phyloP scores from a whole-genome alignment of 495 filamentous ascomycete genomes.

The Polyplosphaeria fusca region DNA sequence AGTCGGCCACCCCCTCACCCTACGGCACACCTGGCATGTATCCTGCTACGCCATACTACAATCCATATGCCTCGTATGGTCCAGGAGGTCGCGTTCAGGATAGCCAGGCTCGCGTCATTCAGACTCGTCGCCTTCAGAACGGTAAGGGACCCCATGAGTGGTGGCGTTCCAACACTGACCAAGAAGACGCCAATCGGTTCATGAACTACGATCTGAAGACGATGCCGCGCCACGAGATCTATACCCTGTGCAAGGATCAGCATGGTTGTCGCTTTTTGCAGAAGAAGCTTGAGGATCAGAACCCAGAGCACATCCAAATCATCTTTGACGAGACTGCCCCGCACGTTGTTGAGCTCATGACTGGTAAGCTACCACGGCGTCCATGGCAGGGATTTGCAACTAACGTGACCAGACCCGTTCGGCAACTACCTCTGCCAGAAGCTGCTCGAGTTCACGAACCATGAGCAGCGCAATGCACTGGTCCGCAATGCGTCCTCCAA shows the following conservation, averaged over 20 bases:
- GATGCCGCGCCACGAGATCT: conserved; percentile 69
- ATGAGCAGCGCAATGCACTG: conserved; percentile 88
- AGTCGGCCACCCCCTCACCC: conserved; percentile 11
- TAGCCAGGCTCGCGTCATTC: conserved; percentile 67
- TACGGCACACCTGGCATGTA: conserved; percentile 35
- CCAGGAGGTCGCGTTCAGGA: conserved; percentile 48
- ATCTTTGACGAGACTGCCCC: conserved; percentile 90
- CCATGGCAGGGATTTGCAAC: not conserved
- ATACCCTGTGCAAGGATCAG: conserved; percentile 90
- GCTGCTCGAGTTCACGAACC: conserved; percentile 84
- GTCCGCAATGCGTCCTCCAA: conserved; percentile 82
- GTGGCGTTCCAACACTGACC: conserved; percentile 4
- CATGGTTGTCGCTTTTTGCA: conserved; percentile 94
- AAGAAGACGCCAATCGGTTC: conserved; percentile 59
- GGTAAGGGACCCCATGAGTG: conserved; percentile 51
- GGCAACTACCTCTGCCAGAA: conserved; percentile 99
- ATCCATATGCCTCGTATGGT: conserved; percentile 43
- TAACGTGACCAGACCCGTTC: conserved; percentile 67
- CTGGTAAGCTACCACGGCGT: conserved; percentile 50
- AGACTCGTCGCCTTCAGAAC: conserved; percentile 63
- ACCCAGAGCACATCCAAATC: conserved; percentile 76
- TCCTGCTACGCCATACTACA: conserved; percentile 11
- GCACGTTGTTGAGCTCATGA: conserved; percentile 96
- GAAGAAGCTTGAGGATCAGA: conserved; percentile 91
- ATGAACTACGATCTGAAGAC: conserved; percentile 73